Percentiles rank a stretch among this genome's conserved stretches.
phyloP scores from a whole-genome alignment of 108 stramenopile species.

The Nitzschia putrida region DNA sequence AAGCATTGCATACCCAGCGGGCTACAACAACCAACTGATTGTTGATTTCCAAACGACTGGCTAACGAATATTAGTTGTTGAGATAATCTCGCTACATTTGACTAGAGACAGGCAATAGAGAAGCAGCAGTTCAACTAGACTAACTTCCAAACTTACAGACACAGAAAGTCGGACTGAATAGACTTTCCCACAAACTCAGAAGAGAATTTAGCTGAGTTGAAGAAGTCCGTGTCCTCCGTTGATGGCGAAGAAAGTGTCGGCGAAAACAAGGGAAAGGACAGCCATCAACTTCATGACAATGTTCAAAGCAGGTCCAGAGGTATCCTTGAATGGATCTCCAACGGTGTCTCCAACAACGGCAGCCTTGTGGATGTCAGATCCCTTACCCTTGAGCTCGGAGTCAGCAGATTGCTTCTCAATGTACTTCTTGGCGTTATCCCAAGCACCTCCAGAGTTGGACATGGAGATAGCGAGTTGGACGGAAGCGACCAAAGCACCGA shows the following conservation, averaged over 20 bases:
- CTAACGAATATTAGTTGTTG: not conserved
- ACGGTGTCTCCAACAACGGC: conserved; percentile 98
- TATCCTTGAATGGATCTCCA: conserved; percentile 99
- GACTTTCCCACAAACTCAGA: not conserved
- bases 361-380: conserved; percentile 94
- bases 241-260: conserved; percentile 92
- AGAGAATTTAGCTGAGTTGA: conserved; percentile 44
- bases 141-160: not conserved
- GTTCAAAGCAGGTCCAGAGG: conserved; percentile 95
- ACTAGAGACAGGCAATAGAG: no score
- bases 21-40: conserved; percentile 48
- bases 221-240: conserved; percentile 82
- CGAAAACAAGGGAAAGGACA: conserved; percentile 95
- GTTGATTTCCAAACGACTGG: not conserved
- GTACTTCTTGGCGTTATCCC: conserved; percentile 99
- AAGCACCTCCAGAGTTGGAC: conserved; percentile 98
- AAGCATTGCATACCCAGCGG: conserved; percentile 50
- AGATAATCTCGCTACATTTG: no score
- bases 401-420: conserved; percentile 90
- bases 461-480: conserved; percentile 96
- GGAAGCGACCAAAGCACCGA: conserved; percentile 88
- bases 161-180: not conserved
- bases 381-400: conserved; percentile 89
- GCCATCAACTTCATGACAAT: conserved; percentile 99
- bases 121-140: no score